A percentile compares a stretch with the other conserved stretches of the same genome.
phyloP scores from a whole-genome alignment of 2,329 filamentous ascomycete genomes.

The Aurifilum marmelostoma region DNA sequence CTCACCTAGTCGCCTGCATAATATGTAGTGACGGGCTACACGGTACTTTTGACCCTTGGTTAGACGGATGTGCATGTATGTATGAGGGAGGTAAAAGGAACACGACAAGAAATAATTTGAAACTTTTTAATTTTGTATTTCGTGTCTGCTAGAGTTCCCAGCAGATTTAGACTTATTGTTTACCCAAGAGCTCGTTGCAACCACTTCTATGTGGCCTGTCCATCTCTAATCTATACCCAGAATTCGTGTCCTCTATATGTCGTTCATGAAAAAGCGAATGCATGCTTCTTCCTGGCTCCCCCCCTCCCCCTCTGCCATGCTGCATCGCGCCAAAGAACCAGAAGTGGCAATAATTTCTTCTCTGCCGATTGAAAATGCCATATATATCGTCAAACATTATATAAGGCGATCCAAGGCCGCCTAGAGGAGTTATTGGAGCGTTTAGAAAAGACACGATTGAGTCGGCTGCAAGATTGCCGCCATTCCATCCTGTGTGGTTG shows the following conservation, averaged over 20 bases:
- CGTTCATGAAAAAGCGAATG: not conserved
- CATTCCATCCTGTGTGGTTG: not conserved
- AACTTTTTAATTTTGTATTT: slow-evolving; percentile 4
- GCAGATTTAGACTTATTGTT: not conserved
- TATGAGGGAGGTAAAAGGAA: not conserved
- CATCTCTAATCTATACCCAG: slow-evolving; percentile 3
- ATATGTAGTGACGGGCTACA: not conserved
- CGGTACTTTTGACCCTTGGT: no score
- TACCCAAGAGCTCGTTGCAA: not conserved
- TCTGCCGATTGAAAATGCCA: not conserved
- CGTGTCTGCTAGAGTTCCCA: not conserved
- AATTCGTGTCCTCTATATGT: not conserved
- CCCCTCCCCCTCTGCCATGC: not conserved
- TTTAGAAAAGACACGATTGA: not conserved
- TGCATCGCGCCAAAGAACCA: not conserved
- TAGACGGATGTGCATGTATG: not conserved
- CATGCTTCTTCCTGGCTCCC: not conserved
- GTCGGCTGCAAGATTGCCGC: not conserved
- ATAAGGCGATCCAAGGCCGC: not conserved
- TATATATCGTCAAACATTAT: not conserved
- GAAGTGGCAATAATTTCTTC: not conserved
- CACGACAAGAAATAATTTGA: not conserved
- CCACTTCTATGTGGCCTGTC: not conserved
- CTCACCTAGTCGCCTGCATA: not conserved
- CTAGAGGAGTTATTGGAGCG: not conserved